Conservation (phyloP, 179 eudicot species). For the Sideroxylon spinosum region DNA sequence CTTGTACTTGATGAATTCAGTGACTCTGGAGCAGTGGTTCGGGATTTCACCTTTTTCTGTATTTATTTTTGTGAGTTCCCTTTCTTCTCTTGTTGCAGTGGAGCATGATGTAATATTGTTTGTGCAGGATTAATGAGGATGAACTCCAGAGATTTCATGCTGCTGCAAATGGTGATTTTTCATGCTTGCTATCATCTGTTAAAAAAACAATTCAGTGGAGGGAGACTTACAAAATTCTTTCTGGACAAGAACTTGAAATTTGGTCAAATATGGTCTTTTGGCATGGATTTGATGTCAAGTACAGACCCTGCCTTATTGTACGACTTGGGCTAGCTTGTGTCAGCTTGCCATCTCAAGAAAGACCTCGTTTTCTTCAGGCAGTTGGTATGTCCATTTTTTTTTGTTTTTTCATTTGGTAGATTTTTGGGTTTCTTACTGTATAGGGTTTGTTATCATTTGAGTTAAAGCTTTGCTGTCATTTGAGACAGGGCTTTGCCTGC, state of each 20-base stretch:
- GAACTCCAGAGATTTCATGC: constrained; percentile 70
- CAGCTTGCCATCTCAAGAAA: constrained; percentile 50
- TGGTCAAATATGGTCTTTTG: constrained; percentile 89
- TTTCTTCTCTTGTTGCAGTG: constrained; percentile 20
- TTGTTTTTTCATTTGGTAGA: not conserved
- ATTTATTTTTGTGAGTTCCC: constrained; percentile 6
- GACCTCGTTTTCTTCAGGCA: constrained; percentile 86
- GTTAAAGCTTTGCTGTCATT: not conserved
- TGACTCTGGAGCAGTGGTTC: not conserved
- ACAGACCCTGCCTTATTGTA: constrained; percentile 72
- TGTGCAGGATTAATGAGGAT: constrained; percentile 62
- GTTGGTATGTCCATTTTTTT: constrained; percentile 46
- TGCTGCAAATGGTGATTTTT: constrained; percentile 72
- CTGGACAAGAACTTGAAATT: constrained; percentile 62
- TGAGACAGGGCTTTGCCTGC: not conserved
- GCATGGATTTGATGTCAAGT: constrained; percentile 72
- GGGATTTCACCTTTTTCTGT: constrained; percentile 8
- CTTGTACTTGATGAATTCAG: not conserved
- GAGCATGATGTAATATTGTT: constrained; percentile 25
- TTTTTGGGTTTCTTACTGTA: not conserved
- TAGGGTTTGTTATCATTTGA: not conserved
- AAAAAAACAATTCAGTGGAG: constrained; percentile 89
- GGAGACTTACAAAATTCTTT: constrained; percentile 60
- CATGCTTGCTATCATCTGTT: constrained; percentile 56
- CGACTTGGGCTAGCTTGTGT: constrained; percentile 75